Evolutionary conservation across 164 flowering plant genomes (phyloP).

Genomic region (Hamamelis virginiana): DNA sequence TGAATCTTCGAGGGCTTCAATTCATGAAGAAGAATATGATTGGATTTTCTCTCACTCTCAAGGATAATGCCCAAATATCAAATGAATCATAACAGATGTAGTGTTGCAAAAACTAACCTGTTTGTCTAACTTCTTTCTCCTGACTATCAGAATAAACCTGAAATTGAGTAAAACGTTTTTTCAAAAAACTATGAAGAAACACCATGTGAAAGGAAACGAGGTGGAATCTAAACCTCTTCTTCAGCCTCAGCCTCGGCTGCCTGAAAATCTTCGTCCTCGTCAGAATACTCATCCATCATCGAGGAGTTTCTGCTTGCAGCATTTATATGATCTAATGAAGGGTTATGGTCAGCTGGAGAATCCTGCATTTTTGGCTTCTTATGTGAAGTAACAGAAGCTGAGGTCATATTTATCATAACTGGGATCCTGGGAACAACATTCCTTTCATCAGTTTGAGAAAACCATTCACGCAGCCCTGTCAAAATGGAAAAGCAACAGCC

Average conservation of each 20-base stretch:
- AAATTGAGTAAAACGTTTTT: too few species aligned
- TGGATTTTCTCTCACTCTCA: too few species aligned
- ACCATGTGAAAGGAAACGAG: too few species aligned
- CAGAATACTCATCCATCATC: conserved; percentile 88
- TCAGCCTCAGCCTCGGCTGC: conserved; percentile 61
- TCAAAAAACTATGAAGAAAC: too few species aligned
- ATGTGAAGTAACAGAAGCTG: conserved; percentile 58
- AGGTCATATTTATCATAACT: conserved; percentile 89
- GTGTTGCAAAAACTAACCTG: conserved; percentile 54
- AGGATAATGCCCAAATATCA: not conserved
- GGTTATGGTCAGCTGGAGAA: conserved; percentile 37
- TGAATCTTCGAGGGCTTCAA: conserved; percentile 68
- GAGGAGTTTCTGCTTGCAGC: conserved; percentile 62
- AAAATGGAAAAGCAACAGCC: conserved; percentile 15
- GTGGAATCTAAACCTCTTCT: conserved; percentile 73
- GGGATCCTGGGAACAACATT: conserved; percentile 76
- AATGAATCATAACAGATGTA: not conserved
- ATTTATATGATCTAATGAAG: conserved; percentile 58
- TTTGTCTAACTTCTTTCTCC: conserved; percentile 51
- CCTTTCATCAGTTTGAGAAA: conserved; percentile 90
- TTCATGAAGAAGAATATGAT: conserved; percentile 9
- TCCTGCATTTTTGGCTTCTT: conserved; percentile 45
- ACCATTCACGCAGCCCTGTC: conserved; percentile 93
- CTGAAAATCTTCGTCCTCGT: conserved; percentile 94
- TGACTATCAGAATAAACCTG: conserved; percentile 44